Base-by-base conservation (phyloP, 1,139 yeast species). In the Blastobotrys elegans region DNA sequence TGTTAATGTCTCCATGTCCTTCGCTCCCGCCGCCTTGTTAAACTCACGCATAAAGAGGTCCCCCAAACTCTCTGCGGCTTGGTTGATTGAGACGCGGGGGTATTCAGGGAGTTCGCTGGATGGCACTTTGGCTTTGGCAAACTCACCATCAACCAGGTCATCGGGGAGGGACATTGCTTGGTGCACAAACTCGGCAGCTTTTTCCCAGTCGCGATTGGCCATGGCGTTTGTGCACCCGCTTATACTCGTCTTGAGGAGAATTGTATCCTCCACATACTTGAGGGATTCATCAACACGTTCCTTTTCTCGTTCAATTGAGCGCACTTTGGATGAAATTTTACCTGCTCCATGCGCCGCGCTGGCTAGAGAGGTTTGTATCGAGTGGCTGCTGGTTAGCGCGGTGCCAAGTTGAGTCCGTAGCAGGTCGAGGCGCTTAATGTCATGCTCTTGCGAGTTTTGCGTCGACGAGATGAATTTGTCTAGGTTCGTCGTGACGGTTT, bases 81-180 rank as follows among this genome's bases (percentile, higher is more conserved):
- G 71, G 1, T 68, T 62, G 1, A 92, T 61, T 0, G 85, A 70
- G 1, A 69, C 74, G 13, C 67, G 64, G 0, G 98, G 97, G 46
- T 76, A 70, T 48, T 87, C 95, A 0, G 97, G 96, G n/a, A 89
- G 75, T 47, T 87, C 95, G 7, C 86, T 74, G 0, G 95, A 81
- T 0, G 99, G 98, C n/a, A 92, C 92, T 59, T 86, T 87, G 41
- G 76, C 80, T 44, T 82, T 76, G 1, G 96, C 92, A 65, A 83
- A 89, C 49, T 76, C 71, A n/a, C 96, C 90, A 11, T 65, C 70
- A 20, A 85, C 62, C 13, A 76, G 60, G 2, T 70, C 72, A 0
- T 64, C 55, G 0, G 95, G 87, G 29, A 86, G 66, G 24, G 70
- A 59, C 20, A 77, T 68, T 8, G 80, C 80, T 24, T 74, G 71